Conservation (phyloP, 495 filamentous ascomycete genomes). For the Neurospora sp. region DNA sequence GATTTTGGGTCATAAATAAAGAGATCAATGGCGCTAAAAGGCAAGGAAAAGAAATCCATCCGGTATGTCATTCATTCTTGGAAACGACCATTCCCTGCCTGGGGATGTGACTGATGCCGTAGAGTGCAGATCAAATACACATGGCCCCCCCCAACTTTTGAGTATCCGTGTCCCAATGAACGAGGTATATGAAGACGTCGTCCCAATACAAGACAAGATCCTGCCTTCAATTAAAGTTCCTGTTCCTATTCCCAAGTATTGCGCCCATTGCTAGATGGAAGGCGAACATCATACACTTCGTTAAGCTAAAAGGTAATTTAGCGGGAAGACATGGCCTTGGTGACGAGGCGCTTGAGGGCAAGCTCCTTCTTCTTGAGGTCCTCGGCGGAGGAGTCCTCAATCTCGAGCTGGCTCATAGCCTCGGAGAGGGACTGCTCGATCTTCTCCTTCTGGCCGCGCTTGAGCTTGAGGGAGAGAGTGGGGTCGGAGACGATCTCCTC, state of each 20-base stretch:
- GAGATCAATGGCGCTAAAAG: conserved; percentile 22
- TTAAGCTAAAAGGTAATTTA: conserved; percentile 38
- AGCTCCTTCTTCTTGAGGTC: conserved; percentile 99
- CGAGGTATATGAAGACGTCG: conserved; percentile 23
- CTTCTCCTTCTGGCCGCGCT: conserved; percentile 98
- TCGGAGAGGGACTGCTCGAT: conserved; percentile 74
- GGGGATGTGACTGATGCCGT: conserved; percentile 14
- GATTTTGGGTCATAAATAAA: conserved; percentile 23
- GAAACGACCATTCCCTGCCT: conserved; percentile 24
- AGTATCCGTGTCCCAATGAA: conserved; percentile 14
- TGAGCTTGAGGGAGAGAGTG: conserved; percentile 89
- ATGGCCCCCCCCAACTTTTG: conserved; percentile 15
- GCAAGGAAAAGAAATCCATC: conserved; percentile 24
- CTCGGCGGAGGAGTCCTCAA: conserved; percentile 66
- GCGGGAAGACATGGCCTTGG: conserved; percentile 89
- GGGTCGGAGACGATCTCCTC: conserved; percentile 98
- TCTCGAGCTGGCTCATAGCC: conserved; percentile 40
- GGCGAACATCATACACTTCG: conserved; percentile 16
- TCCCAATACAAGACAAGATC: conserved; percentile 15
- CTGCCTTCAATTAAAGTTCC: conserved; percentile 13
- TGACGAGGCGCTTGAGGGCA: conserved; percentile 92
- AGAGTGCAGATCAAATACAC: conserved; percentile 19
- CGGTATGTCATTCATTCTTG: conserved; percentile 21
- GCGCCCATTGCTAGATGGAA: conserved; percentile 24
- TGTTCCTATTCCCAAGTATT: conserved; percentile 10